phyloP scores from a whole-genome alignment of 306 rosid genomes.

The Rosa persica region DNA sequence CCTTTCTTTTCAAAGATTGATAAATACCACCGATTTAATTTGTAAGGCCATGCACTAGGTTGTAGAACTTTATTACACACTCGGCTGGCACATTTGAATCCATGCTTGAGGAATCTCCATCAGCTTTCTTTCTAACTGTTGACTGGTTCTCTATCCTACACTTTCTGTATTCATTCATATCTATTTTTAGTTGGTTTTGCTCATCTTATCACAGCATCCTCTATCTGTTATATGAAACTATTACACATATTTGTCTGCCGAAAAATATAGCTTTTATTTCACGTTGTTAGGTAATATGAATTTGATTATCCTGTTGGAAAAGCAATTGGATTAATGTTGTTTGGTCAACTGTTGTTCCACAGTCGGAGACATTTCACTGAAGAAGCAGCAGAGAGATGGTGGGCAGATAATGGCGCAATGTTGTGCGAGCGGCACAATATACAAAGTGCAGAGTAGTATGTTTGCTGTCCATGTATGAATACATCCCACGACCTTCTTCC shows the following conservation, averaged over 20 bases:
- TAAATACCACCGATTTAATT: constrained; percentile 5
- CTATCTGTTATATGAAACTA: too few species aligned
- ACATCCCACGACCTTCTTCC: constrained; percentile 18
- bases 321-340: constrained; percentile 23
- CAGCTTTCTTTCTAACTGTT: neutral
- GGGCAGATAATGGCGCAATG: constrained; percentile 75
- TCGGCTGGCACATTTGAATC: neutral
- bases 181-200: neutral
- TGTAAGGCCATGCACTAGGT: neutral
- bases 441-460: constrained; percentile 44
- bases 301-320: constrained; percentile 14
- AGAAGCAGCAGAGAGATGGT: constrained; percentile 85
- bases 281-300: neutral
- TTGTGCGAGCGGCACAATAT: constrained; percentile 63
- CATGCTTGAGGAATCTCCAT: neutral
- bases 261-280: neutral
- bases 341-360: constrained; percentile 32
- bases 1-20: neutral
- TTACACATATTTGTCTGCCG: neutral
- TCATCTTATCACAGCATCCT: neutral
- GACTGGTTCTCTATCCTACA: too few species aligned
- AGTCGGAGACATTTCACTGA: constrained; percentile 88
- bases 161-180: neutral
- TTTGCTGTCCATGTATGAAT: constrained; percentile 14
- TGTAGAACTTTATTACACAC: neutral